A percentile compares a stretch with the other conserved stretches of the same genome.
These are phyloP conservation scores for Strobilomyces dryophilus DNA, from an alignment of 768 basidiomycete species.

Conservation along the genomic window DNA sequence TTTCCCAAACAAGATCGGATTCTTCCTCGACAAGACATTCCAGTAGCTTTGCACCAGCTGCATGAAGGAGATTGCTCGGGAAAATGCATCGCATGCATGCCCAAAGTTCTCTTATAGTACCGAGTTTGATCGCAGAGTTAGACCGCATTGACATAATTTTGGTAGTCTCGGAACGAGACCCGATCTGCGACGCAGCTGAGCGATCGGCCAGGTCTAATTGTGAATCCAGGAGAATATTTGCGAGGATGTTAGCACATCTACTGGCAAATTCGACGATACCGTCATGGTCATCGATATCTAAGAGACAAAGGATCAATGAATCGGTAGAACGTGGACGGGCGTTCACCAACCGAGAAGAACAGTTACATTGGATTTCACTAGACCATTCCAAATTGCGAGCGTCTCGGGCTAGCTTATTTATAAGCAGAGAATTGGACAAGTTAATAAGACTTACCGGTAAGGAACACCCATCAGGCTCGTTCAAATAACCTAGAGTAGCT, in stretches of 20 bases:
- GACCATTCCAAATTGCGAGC: slow-evolving; percentile 51
- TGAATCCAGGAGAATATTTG: slow-evolving; percentile 45
- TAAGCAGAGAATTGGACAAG: background rate
- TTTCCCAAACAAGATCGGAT: slow-evolving; percentile 39
- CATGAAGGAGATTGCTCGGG: slow-evolving; percentile 38
- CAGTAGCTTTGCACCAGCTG: slow-evolving; percentile 45
- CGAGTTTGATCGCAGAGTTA: slow-evolving; percentile 54
- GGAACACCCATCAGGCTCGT: slow-evolving; percentile 40
- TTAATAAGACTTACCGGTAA: slow-evolving; percentile 44
- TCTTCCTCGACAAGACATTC: slow-evolving; percentile 47
- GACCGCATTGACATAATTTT: slow-evolving; percentile 16
- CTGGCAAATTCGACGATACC: slow-evolving; percentile 37
- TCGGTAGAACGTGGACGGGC: slow-evolving; percentile 2
- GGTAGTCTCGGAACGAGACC: slow-evolving; percentile 6
- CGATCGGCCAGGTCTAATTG: slow-evolving; percentile 39
- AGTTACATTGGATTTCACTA: slow-evolving; percentile 48
- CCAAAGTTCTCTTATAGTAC: slow-evolving; percentile 59
- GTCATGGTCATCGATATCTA: slow-evolving; percentile 43
- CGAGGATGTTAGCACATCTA: slow-evolving; percentile 40
- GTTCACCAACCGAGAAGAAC: slow-evolving; percentile 50
- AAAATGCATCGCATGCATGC: slow-evolving; percentile 39
- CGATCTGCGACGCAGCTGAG: slow-evolving; percentile 9
- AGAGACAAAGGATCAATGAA: slow-evolving; percentile 6
- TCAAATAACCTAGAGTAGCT: slow-evolving; percentile 40
- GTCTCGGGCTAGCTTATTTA: slow-evolving; percentile 39